A percentile compares a stretch with the other conserved stretches of the same genome.
Conservation (phyloP, 2,329 filamentous ascomycete species). For the Cadophora luteo-olivacea region DNA sequence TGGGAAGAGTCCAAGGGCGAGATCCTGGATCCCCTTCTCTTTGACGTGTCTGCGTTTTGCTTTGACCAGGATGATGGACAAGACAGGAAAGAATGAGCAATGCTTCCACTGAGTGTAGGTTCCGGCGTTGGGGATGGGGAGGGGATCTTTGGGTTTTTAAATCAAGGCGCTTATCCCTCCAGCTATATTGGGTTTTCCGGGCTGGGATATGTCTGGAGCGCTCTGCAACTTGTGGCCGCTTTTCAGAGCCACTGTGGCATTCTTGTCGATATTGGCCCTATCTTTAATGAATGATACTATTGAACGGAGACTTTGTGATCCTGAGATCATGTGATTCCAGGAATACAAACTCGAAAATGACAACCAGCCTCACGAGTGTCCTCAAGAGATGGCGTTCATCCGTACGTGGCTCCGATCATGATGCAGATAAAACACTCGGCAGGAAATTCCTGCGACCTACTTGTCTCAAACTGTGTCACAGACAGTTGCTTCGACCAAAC, state of each 20-base stretch:
- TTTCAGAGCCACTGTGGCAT: conserved; percentile 6
- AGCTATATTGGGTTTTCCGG: conserved; percentile 9
- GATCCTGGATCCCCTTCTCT: conserved; percentile 41
- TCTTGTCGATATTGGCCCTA: conserved; percentile 21
- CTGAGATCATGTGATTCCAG: background rate
- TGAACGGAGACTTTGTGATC: background rate
- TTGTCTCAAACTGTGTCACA: background rate
- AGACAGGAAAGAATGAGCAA: conserved; percentile 25
- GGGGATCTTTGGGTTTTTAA: conserved; percentile 14
- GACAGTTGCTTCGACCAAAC: background rate
- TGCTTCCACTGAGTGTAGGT: background rate
- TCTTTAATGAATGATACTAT: conserved; percentile 3
- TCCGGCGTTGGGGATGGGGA: conserved; percentile 27
- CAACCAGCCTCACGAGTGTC: background rate
- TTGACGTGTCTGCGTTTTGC: conserved; percentile 44
- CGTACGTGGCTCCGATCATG: background rate
- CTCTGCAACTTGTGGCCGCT: background rate
- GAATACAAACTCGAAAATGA: background rate
- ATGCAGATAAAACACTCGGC: background rate
- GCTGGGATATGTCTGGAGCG: conserved; percentile 7
- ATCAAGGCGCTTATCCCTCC: conserved; percentile 11
- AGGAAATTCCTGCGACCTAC: too few species aligned
- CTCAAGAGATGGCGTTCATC: background rate
- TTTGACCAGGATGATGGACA: conserved; percentile 41
- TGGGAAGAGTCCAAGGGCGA: conserved; percentile 39